Evolutionary conservation across 2,329 filamentous ascomycete genomes (phyloP).

Genomic region (Rasamsonia emersonii): DNA sequence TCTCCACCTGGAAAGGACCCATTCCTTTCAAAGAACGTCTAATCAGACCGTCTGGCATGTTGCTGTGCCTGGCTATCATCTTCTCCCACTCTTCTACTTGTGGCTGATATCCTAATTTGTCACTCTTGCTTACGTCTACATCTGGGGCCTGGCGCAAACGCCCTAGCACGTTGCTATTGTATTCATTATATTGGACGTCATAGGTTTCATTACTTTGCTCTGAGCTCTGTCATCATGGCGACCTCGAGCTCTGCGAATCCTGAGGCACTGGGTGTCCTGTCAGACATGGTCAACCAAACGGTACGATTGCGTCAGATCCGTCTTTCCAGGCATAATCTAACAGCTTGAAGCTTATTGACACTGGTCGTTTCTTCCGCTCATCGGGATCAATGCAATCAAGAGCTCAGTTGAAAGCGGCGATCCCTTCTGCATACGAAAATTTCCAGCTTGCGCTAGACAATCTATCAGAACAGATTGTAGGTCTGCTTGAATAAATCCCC

Average conservation of each 20-base stretch:
- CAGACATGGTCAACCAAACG: constrained; percentile 29
- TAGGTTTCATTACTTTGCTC: too few species aligned
- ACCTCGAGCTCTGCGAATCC: constrained; percentile 18
- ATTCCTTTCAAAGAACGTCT: too few species aligned
- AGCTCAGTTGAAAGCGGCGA: constrained; percentile 26
- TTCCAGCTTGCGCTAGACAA: constrained; percentile 33
- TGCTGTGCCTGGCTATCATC: too few species aligned
- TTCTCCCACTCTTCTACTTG: too few species aligned
- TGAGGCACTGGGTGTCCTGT: constrained; percentile 27
- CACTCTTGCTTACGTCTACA: too few species aligned
- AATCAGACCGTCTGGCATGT: too few species aligned
- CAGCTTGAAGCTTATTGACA: constrained; percentile 30
- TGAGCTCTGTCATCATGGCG: constrained; percentile 14
- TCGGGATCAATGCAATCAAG: constrained; percentile 25
- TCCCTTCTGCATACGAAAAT: constrained; percentile 30
- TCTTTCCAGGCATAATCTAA: constrained; percentile 13
- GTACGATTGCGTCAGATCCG: constrained; percentile 14
- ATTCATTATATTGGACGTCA: too few species aligned
- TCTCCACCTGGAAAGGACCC: too few species aligned
- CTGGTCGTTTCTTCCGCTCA: constrained; percentile 32
- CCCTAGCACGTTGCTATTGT: too few species aligned
- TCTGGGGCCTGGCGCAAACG: too few species aligned
- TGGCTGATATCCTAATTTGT: too few species aligned
- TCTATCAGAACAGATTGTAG: constrained; percentile 35
- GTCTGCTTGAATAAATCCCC: too few species aligned